phyloP scores from a whole-genome alignment of 495 filamentous ascomycete species.

The Hyaloscypha hepaticicola region DNA sequence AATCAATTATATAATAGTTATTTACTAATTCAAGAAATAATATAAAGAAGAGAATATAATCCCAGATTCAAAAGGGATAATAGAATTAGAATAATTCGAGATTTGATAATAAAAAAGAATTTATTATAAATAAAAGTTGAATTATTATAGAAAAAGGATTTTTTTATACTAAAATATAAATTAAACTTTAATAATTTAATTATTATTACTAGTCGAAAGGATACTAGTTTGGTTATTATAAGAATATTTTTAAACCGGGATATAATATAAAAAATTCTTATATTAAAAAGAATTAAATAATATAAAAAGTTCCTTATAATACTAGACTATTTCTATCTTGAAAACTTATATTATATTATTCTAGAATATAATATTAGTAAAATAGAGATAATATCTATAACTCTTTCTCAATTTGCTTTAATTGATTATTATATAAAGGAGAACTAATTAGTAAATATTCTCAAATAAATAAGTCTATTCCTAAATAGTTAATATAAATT shows the following conservation, averaged over 20 bases:
- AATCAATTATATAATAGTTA: too few relatives aligned
- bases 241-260: not conserved
- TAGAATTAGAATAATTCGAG: too few relatives aligned
- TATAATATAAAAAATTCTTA: not conserved
- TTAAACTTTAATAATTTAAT: slow-evolving; percentile 6
- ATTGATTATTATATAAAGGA: slow-evolving; percentile 3
- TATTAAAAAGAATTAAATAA: not conserved
- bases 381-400: slow-evolving; percentile 5
- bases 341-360: slow-evolving; percentile 18
- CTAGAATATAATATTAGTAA: slow-evolving; percentile 21
- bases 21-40: too few relatives aligned
- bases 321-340: slow-evolving; percentile 15
- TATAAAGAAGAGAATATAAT: too few relatives aligned
- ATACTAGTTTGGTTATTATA: slow-evolving; percentile 4
- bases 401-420: slow-evolving; percentile 8
- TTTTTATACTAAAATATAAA: not conserved
- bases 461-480: not conserved
- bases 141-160: not conserved
- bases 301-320: slow-evolving; percentile 4
- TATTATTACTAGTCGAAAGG: slow-evolving; percentile 7
- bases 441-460: not conserved
- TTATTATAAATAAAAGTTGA: too few relatives aligned
- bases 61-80: too few relatives aligned
- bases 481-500: not conserved
- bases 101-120: too few relatives aligned